A percentile compares a stretch with the other conserved stretches of the same genome.
Conservation (phyloP, 1,284 basidiomycete genomes). For the Malassezia japonica region DNA sequence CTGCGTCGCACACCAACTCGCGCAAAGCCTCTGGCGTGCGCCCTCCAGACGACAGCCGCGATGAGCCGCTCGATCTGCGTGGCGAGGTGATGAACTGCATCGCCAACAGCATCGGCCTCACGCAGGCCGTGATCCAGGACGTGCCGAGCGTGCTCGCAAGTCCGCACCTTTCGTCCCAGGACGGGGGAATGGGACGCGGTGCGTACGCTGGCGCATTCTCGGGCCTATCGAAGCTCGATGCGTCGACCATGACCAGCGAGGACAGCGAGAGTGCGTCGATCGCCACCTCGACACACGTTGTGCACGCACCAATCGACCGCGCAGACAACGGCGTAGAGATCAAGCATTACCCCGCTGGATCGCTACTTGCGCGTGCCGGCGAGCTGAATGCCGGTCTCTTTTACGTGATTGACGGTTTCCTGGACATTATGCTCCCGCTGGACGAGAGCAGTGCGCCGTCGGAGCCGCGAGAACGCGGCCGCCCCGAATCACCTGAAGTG, state of each 20-base stretch:
- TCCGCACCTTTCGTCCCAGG: conserved; percentile 27
- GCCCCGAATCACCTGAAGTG: too few relatives aligned
- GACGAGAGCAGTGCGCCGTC: conserved; percentile 23
- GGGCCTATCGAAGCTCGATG: conserved; percentile 61
- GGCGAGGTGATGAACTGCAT: conserved; percentile 95
- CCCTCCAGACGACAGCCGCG: not conserved
- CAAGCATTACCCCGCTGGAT: conserved; percentile 78
- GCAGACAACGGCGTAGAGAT: conserved; percentile 89
- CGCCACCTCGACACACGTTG: not conserved
- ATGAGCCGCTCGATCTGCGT: conserved; percentile 58
- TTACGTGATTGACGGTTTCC: conserved; percentile 94
- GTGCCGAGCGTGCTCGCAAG: conserved; percentile 34
- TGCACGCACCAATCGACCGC: conserved; percentile 13
- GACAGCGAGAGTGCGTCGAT: conserved; percentile 20
- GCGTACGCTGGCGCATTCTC: conserved; percentile 71
- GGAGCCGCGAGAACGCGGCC: conserved; percentile 2
- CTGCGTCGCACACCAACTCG: not conserved
- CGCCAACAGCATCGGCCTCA: conserved; percentile 87
- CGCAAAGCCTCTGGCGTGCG: not conserved
- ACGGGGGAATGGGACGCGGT: conserved; percentile 21
- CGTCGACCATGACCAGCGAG: conserved; percentile 41
- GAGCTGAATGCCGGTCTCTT: conserved; percentile 85
- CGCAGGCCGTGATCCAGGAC: conserved; percentile 62
- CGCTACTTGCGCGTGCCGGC: conserved; percentile 75
- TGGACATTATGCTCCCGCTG: conserved; percentile 75